Base-by-base conservation (phyloP, 75 land plant genomes). In the Cunninghamia lanceolata region DNA sequence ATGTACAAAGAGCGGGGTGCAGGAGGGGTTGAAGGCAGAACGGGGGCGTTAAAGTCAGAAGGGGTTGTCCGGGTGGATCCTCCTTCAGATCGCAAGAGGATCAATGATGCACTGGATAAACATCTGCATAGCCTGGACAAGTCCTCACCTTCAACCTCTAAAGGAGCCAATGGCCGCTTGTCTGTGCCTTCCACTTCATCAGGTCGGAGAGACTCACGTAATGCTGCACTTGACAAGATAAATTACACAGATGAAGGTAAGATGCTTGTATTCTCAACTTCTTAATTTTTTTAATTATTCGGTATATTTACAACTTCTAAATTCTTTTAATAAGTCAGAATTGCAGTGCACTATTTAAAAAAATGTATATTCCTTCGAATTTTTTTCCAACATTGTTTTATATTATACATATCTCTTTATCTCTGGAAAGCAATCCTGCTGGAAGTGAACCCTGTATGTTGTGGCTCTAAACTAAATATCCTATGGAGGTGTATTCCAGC, bases 121-220 rank as follows among this genome's bases (percentile, higher is more conserved):
- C 89, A 88, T 53, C 66, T 83, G 40, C 59, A 83, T 50, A 13
- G 36, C 34, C 83, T 88, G 84, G 89, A 88, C 83, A 88, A 81
- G 87, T 88, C 89, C 38, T 81, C 87, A 75, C 89, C 89, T 19
- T 88, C 89, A 66, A 88, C 89, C 46, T 88, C 89, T 16, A 77
- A 80, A 34, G 89, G 87, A 16, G 74, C 75, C 4, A 88, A 80
- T 85, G 89, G 86, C 8, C 86, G 89, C 4, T 13, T 88, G 28
- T 38, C 71, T 10, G 46, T 83, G 6, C 88, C 88, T 15, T 88
- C 89, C 53, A 78, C 88, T 16, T 88, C 89, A 21, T 80, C 68
- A 3, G 89, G 89, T 50, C 83, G 83, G 73, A 88, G 87, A 52
- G 89, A 83, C 39, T 52, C 88, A 21, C 86, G 88, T 46, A 80